Percentiles rank a stretch among this genome's conserved stretches.
These are phyloP conservation scores for Phialophora verrucosa DNA, from an alignment of 2,329 filamentous ascomycete genomes.

Conservation along the genomic window DNA sequence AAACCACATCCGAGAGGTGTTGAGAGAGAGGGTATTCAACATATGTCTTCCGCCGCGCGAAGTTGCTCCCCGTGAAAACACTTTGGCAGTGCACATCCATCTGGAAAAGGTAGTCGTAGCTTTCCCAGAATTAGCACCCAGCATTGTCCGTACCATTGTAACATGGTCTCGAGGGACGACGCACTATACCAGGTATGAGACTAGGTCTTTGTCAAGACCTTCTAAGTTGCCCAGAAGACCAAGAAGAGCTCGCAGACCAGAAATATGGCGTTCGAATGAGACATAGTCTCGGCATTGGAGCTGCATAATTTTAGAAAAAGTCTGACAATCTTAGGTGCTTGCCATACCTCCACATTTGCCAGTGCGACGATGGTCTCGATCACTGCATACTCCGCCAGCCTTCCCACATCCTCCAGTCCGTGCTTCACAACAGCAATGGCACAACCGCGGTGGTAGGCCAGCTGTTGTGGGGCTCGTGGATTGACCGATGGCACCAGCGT, in stretches of 20 bases:
- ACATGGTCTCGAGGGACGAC: not conserved
- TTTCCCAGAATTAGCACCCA: not conserved
- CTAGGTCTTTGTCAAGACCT: not conserved
- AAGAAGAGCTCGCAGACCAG: not conserved
- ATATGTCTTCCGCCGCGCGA: not conserved
- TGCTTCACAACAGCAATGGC: not conserved
- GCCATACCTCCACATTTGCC: not conserved
- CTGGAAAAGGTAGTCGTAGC: constrained; percentile 4
- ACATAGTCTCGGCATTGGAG: not conserved
- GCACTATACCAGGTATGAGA: not conserved
- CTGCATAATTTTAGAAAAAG: not conserved
- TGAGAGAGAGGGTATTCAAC: not conserved
- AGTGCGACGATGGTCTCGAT: not conserved
- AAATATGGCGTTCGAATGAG: not conserved
- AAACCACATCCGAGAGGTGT: not conserved
- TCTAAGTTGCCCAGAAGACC: not conserved
- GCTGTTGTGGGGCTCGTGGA: not conserved
- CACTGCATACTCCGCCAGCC: not conserved
- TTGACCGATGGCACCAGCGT: not conserved
- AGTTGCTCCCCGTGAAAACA: not conserved
- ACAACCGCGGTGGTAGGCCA: constrained; percentile 3
- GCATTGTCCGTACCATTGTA: not conserved
- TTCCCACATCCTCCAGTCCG: not conserved
- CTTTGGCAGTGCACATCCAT: not conserved
- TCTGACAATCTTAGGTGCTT: not conserved